A percentile compares a stretch with the other conserved stretches of the same genome.
Conservation (phyloP, 805 yeast species). For the Wickerhamiella sergipiensis region DNA sequence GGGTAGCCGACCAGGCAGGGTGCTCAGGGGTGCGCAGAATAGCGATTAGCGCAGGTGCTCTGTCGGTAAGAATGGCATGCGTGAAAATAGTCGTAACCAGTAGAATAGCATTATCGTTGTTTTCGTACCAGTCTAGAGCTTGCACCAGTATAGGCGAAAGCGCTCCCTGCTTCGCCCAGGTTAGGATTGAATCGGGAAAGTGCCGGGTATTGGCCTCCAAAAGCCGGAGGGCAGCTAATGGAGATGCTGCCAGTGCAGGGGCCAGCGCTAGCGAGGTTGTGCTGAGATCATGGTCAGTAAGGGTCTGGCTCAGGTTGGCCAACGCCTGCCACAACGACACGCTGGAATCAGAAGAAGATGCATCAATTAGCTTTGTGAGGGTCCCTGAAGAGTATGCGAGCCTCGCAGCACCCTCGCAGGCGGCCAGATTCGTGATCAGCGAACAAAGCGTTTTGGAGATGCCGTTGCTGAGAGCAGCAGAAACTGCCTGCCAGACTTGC, state of each 20-base stretch:
- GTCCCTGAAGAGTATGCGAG: conserved; percentile 1
- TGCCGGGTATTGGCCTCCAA: conserved; percentile 1
- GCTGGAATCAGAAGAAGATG: neutral
- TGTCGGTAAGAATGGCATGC: neutral
- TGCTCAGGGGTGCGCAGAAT: too few relatives aligned
- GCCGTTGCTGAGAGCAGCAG: neutral
- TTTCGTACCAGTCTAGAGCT: neutral
- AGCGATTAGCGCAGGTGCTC: neutral
- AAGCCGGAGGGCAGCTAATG: neutral
- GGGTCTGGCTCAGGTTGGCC: conserved; percentile 5
- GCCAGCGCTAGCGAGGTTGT: neutral
- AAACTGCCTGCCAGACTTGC: neutral
- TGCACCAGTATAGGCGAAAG: neutral
- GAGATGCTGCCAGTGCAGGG: neutral
- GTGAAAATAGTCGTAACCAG: neutral
- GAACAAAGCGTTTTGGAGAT: neutral
- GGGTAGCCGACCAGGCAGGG: neutral
- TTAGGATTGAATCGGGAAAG: neutral
- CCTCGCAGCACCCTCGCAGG: conserved; percentile 3
- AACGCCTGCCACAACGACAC: conserved; percentile 4
- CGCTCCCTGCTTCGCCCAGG: neutral
- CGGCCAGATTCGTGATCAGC: conserved; percentile 5
- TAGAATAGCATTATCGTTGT: neutral
- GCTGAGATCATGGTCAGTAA: neutral
- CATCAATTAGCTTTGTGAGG: neutral